These are phyloP conservation scores for Gentiana macrophylla DNA, from an alignment of 257 asterid species.

Conservation along the genomic window DNA sequence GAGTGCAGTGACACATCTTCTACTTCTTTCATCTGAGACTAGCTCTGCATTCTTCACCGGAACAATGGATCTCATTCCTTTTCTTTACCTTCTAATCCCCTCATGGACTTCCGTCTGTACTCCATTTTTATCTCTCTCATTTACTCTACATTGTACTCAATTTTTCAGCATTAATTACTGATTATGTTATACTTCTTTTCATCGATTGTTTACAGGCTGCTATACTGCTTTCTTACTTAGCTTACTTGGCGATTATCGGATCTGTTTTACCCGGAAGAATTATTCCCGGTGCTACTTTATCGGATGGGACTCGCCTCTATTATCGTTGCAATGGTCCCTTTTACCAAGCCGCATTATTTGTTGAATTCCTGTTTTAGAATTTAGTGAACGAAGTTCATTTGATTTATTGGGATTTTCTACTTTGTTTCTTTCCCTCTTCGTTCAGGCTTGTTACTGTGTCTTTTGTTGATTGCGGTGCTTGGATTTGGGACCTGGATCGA, in stretches of 20 bases:
- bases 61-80: slow-evolving; percentile 47
- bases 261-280: slow-evolving; percentile 69
- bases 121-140: slow-evolving; percentile 6
- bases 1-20: too few species aligned
- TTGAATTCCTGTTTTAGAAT: neutral
- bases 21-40: too few species aligned
- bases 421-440: neutral
- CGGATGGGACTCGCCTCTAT: slow-evolving; percentile 70
- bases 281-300: slow-evolving; percentile 57
- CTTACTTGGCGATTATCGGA: slow-evolving; percentile 69
- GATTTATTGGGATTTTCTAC: neutral
- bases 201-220: slow-evolving; percentile 30
- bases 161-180: neutral
- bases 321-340: slow-evolving; percentile 75
- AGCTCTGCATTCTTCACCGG: neutral
- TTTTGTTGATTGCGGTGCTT: slow-evolving; percentile 45
- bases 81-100: slow-evolving; percentile 40
- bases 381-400: neutral
- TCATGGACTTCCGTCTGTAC: slow-evolving; percentile 67
- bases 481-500: slow-evolving; percentile 61
- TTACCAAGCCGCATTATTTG: slow-evolving; percentile 5
- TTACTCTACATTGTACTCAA: neutral
- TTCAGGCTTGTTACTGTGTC: slow-evolving; percentile 52
- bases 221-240: slow-evolving; percentile 44
- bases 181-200: neutral